Conservation (phyloP, 345 rosid species). For the Hibiscus mutabilis region DNA sequence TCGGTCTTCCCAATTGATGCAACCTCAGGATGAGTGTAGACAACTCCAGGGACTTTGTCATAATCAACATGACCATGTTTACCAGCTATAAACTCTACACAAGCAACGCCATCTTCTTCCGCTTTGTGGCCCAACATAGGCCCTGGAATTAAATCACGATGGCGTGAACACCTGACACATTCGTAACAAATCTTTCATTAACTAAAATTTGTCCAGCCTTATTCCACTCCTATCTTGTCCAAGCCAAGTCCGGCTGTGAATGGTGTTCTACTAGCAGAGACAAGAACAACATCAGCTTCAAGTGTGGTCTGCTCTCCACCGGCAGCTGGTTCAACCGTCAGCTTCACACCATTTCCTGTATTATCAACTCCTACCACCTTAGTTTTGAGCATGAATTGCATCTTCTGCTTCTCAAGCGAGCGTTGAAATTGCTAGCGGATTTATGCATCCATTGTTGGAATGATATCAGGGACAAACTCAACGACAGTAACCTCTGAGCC, state of each 20-base stretch:
- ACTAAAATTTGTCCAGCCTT: slow-evolving; percentile 79
- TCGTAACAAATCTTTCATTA: slow-evolving; percentile 69
- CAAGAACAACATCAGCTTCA: slow-evolving; percentile 94
- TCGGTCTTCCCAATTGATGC: slow-evolving; percentile 97
- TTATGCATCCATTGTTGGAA: slow-evolving; percentile 95
- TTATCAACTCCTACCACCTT: slow-evolving; percentile 86
- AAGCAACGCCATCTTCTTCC: slow-evolving; percentile 98
- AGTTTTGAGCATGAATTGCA: slow-evolving; percentile 97
- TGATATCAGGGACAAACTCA: slow-evolving; percentile 89
- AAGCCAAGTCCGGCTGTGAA: slow-evolving; percentile 88
- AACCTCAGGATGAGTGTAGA: slow-evolving; percentile 97
- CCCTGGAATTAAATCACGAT: slow-evolving; percentile 98
- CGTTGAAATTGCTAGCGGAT: slow-evolving; percentile 95
- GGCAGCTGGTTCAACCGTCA: slow-evolving; percentile 80
- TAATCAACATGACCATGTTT: slow-evolving; percentile 96
- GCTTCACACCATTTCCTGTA: slow-evolving; percentile 67
- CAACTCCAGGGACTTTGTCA: slow-evolving; percentile 96
- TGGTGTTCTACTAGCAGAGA: slow-evolving; percentile 88
- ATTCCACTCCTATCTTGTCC: slow-evolving; percentile 88
- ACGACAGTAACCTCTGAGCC: slow-evolving; percentile 98
- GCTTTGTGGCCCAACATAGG: slow-evolving; percentile 99
- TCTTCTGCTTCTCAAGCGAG: slow-evolving; percentile 86
- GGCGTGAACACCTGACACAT: slow-evolving; percentile 77
- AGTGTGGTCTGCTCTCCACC: slow-evolving; percentile 82
- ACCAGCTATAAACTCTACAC: slow-evolving; percentile 95